Evolutionary conservation across 78 protist genomes (phyloP).

Genomic region (Pigoraptor vietnamica): DNA sequence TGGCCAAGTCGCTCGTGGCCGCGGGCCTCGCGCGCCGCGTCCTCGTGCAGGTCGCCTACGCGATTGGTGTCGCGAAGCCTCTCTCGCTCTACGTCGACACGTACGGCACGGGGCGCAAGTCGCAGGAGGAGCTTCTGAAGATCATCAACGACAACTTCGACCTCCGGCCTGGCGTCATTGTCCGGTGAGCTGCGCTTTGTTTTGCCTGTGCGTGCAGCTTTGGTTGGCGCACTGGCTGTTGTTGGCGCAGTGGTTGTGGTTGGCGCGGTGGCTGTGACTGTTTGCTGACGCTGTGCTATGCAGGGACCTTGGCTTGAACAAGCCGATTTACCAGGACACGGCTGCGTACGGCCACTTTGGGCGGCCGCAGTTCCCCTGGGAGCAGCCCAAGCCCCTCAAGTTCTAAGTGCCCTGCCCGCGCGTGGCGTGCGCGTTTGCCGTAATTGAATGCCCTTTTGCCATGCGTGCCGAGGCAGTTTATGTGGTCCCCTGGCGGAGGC

Average conservation of each 20-base stretch:
- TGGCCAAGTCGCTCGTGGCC: constrained; percentile 98
- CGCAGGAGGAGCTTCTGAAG: constrained; percentile 75
- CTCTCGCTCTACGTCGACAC: constrained; percentile 93
- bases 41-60: constrained; percentile 98
- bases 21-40: constrained; percentile 85
- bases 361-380: constrained; percentile 94
- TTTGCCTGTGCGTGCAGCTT: neutral
- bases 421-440: too few relatives aligned
- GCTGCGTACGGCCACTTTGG: constrained; percentile 97
- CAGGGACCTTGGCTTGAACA: constrained; percentile 67
- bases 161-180: constrained; percentile 90
- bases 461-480: too few relatives aligned
- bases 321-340: constrained; percentile 80
- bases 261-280: too few relatives aligned
- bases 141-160: constrained; percentile 94
- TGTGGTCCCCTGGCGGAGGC: too few relatives aligned
- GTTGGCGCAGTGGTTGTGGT: too few relatives aligned
- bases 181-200: constrained; percentile 33
- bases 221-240: neutral
- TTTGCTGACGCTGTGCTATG: neutral
- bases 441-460: too few relatives aligned
- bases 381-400: constrained; percentile 74
- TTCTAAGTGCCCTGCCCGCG: too few relatives aligned
- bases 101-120: constrained; percentile 91
- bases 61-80: constrained; percentile 99